A percentile compares a stretch with the other conserved stretches of the same genome.
Evolutionary conservation across 2,329 filamentous ascomycete genomes (phyloP).

Genomic region (Aspergillus calidoustus): DNA sequence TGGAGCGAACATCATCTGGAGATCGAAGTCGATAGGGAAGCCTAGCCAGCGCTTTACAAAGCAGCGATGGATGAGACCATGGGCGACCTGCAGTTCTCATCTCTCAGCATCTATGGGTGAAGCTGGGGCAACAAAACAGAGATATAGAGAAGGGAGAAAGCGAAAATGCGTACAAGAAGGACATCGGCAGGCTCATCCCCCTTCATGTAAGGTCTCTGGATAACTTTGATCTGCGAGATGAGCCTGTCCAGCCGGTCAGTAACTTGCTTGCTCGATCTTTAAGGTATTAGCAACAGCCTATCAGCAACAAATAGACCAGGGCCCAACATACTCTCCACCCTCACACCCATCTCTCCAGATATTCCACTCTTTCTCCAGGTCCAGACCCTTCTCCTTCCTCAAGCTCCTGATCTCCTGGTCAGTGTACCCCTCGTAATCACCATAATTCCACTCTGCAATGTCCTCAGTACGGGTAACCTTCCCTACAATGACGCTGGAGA

Average conservation of each 20-base stretch:
- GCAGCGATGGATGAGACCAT: not conserved
- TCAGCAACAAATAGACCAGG: not conserved
- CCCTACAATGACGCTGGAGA: too few relatives aligned
- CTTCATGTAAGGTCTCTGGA: not conserved
- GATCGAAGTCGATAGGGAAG: not conserved
- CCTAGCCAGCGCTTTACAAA: not conserved
- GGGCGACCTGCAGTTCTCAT: not conserved
- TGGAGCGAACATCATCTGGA: not conserved
- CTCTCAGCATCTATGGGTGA: not conserved
- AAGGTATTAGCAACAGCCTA: not conserved
- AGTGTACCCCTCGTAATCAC: not conserved
- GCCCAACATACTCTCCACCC: constrained; percentile 55
- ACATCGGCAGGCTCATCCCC: not conserved
- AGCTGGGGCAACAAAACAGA: too few relatives aligned
- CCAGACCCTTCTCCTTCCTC: constrained; percentile 54
- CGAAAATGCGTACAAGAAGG: not conserved
- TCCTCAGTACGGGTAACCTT: not conserved
- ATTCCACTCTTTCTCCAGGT: constrained; percentile 56
- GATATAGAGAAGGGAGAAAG: too few relatives aligned
- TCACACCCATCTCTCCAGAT: constrained; percentile 65
- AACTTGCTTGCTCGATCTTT: not conserved
- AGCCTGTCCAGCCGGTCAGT: not conserved
- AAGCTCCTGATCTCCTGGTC: constrained; percentile 13
- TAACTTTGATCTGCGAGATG: not conserved
- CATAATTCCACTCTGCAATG: constrained; percentile 4